Percentiles rank a stretch among this genome's conserved stretches.
Evolutionary conservation across 371 early-diverging fungal species (phyloP).

Genomic region (Entomophthora muscae): DNA sequence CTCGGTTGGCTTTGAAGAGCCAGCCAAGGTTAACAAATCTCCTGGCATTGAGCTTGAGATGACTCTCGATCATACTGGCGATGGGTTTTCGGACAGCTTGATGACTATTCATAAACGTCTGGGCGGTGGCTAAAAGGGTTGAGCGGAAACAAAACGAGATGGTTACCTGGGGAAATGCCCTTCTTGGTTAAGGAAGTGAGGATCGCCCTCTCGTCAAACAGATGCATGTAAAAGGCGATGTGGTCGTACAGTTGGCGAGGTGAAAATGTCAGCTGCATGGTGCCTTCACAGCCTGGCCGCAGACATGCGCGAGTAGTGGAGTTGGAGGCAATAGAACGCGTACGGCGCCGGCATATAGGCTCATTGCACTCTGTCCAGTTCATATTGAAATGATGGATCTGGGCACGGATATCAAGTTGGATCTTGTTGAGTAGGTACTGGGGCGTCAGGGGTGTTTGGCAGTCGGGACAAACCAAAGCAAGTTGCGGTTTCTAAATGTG

Average conservation of each 20-base stretch:
- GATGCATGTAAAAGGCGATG: neutral
- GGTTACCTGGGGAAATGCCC: neutral
- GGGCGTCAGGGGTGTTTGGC: neutral
- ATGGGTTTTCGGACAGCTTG: neutral
- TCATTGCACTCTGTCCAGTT: neutral
- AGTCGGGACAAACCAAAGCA: neutral
- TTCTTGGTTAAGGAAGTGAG: neutral
- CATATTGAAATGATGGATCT: neutral
- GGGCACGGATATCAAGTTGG: neutral
- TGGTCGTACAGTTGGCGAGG: neutral
- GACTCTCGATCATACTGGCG: neutral
- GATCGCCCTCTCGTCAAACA: neutral
- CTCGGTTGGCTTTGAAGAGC: neutral
- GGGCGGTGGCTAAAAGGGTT: neutral
- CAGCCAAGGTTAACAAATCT: neutral
- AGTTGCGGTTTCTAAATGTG: neutral
- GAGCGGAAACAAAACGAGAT: neutral
- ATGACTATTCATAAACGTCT: neutral
- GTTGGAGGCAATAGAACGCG: neutral
- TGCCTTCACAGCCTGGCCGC: neutral
- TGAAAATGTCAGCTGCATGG: neutral
- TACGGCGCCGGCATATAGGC: neutral
- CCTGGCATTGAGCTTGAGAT: neutral
- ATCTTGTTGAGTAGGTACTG: neutral
- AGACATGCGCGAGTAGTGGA: neutral